Evolutionary conservation across 2,329 filamentous ascomycete species (phyloP), one percentile per base, ranked within the genome.

Genomic region (Aspergillus awamori): DNA sequence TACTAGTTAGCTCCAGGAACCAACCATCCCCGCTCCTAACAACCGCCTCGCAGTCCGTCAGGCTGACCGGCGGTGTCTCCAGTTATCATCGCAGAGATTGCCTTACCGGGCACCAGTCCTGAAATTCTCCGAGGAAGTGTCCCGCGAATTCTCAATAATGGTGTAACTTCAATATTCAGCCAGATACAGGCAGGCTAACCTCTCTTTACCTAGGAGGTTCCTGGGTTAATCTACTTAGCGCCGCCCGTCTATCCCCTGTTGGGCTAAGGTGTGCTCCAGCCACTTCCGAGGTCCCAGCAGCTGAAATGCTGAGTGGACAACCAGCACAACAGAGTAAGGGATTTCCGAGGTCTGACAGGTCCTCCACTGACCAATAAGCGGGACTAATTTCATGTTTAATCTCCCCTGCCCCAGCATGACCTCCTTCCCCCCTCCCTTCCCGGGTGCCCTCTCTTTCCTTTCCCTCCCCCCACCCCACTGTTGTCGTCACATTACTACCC

Each of bases 301-400:
- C 41, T 45, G 41, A 45, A 45, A 13, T 24, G 26, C 26, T 26
- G 28, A 56, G 24, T 56, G 38, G 53, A 28, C 24, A 24, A 30
- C 24, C n/a, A 20, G 39, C 24, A 7, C 15, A 56, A 47, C 24
- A 45, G 41, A 17, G 39, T 43, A 56, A 45, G 53, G 41, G 17
- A 33, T 33, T 36, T 56, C 53, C 53, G 53, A 47, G 22, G 53
- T 56, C 53, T 56, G 53, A 56, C 53, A 56, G 53, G 39, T 45
- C 26, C 17, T 24, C 22, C 13, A 11, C 43, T 5, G 20, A n/a
- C 53, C 53, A 56, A 56, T 56, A 26, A 33, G 24, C n/a, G 10
- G 24, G 10, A 11, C 26, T 36, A n/a, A 56, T 56, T 26, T 39
- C 53, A 45, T 20, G 39, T 47, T 56, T 56, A 56, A 56, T 56